Conservation (phyloP, 306 rosid species). For the Cicer arietinum region DNA sequence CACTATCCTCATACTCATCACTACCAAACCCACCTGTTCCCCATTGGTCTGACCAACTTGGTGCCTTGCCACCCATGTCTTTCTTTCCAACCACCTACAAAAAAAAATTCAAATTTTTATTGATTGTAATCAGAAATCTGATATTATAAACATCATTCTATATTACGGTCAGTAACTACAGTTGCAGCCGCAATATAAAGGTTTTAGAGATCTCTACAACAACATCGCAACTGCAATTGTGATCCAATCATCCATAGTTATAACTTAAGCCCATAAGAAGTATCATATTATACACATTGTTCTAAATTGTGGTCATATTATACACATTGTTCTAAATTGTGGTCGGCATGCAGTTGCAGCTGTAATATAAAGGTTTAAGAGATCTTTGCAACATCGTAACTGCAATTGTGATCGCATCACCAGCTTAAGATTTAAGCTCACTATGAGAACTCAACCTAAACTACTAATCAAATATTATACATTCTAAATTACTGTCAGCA, state of each 20-base stretch:
- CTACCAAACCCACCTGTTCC: slow-evolving; percentile 54
- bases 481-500: no score
- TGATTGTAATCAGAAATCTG: not conserved
- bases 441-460: not conserved
- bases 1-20: slow-evolving; percentile 42
- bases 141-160: not conserved
- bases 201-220: not conserved
- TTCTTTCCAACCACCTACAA: slow-evolving; percentile 1
- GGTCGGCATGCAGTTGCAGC: not conserved
- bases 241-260: not conserved
- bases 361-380: not conserved
- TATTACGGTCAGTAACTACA: not conserved
- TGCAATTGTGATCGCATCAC: not conserved
- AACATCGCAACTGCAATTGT: not conserved
- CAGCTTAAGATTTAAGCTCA: not conserved
- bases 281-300: not conserved
- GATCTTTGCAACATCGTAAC: not conserved
- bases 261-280: not conserved
- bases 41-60: slow-evolving; percentile 86
- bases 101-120: not conserved
- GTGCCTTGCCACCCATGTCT: slow-evolving; percentile 76
- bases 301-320: not conserved
- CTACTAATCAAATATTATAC: not conserved
- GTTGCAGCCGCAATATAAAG: not conserved
- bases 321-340: not conserved